Evolutionary conservation across 1,284 basidiomycete genomes (phyloP).

Genomic region (Rhodotorula sp.): DNA sequence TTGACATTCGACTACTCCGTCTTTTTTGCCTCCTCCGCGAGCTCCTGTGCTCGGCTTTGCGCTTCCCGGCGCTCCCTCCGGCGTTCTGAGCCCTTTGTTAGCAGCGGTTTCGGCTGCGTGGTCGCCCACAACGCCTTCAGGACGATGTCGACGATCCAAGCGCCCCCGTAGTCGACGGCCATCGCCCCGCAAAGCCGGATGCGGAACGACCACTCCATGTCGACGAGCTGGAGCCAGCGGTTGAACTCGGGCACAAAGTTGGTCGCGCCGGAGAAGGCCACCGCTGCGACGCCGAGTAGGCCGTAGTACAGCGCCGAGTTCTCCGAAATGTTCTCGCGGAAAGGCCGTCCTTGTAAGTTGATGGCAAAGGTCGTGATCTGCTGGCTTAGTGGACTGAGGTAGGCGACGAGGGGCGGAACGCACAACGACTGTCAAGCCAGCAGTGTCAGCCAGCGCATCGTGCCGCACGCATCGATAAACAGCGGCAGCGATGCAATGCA

Average conservation of each 20-base stretch:
- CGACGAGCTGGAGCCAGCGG: conserved; percentile 93
- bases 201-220: conserved; percentile 84
- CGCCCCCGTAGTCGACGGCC: conserved; percentile 83
- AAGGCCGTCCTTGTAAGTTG: conserved; percentile 92
- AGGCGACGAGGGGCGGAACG: no score
- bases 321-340: conserved; percentile 92
- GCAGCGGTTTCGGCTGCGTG: conserved; percentile 50
- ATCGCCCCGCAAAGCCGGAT: conserved; percentile 71
- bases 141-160: conserved; percentile 73
- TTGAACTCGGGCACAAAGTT: conserved; percentile 95
- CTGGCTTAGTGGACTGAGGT: conserved; percentile 27
- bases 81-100: conserved; percentile 23
- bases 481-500: no score
- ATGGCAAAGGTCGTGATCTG: conserved; percentile 95
- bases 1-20: conserved; percentile 3
- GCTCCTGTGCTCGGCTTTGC: conserved; percentile 12
- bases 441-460: no score
- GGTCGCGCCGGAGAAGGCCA: conserved; percentile 81
- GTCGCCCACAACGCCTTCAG: conserved; percentile 89
- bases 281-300: conserved; percentile 72
- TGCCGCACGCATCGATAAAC: no score
- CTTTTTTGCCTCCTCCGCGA: conserved; percentile 26
- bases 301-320: conserved; percentile 89
- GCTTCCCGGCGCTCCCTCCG: conserved; percentile 18
- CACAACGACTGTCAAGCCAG: no score